Conservation (phyloP, 2,329 filamentous ascomycete genomes). For the Fusarium sublunatum region DNA sequence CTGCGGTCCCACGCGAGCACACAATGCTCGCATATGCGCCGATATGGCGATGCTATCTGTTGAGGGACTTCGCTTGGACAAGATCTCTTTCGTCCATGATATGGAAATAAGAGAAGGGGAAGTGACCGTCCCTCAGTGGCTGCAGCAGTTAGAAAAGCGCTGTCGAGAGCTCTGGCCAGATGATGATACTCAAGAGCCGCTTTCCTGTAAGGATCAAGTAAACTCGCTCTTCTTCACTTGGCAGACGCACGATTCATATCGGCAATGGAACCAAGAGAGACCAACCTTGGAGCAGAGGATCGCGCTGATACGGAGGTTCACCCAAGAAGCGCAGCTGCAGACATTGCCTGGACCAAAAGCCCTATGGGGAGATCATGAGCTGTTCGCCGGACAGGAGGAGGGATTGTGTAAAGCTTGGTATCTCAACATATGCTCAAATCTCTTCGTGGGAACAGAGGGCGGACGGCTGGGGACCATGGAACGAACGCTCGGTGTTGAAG, state of each 20-base stretch:
- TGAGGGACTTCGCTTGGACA: not conserved
- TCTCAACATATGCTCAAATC: not conserved
- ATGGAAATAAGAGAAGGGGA: not conserved
- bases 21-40: not conserved
- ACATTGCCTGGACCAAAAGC: not conserved
- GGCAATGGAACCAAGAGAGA: not conserved
- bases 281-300: not conserved
- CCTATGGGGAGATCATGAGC: too few relatives aligned
- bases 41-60: not conserved
- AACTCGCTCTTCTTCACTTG: not conserved
- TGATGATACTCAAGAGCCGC: not conserved
- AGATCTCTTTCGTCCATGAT: not conserved
- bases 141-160: not conserved
- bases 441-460: not conserved
- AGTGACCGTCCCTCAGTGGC: not conserved
- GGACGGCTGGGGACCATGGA: not conserved
- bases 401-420: not conserved
- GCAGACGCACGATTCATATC: not conserved
- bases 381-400: not conserved
- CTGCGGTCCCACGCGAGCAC: not conserved
- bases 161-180: conserved; percentile 1
- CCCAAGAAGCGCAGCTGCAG: not conserved
- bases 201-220: not conserved
- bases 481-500: not conserved
- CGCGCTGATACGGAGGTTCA: not conserved